Percentiles rank a stretch among this genome's conserved stretches.
Evolutionary conservation across 108 stramenopile genomes (phyloP).

Genomic region (Aurantiochytrium sp.): DNA sequence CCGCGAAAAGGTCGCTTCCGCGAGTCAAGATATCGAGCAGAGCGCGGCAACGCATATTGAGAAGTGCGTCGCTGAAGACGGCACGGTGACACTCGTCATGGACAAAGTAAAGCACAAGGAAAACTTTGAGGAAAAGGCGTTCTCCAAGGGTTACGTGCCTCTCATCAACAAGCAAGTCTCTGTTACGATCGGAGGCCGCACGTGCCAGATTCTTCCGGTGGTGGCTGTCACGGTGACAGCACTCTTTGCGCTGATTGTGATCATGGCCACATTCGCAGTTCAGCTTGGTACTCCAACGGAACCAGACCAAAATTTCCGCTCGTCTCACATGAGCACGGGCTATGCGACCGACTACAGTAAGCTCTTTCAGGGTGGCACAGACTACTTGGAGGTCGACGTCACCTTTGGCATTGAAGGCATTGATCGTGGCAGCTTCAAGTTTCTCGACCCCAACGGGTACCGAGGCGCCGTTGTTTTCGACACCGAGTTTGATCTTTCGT

Average conservation of each 20-base stretch:
- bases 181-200: neutral
- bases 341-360: neutral
- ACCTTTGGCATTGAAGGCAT: slow-evolving; percentile 28
- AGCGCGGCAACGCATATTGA: neutral
- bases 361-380: neutral
- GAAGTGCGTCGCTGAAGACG: neutral
- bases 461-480: slow-evolving; percentile 14
- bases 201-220: neutral
- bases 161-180: neutral
- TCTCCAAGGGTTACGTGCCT: slow-evolving; percentile 22
- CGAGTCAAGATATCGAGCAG: neutral
- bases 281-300: slow-evolving; percentile 22
- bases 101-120: neutral
- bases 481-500: slow-evolving; percentile 7
- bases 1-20: neutral
- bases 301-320: slow-evolving; percentile 23
- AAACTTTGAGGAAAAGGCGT: slow-evolving; percentile 11
- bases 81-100: neutral
- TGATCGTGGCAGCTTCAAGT: slow-evolving; percentile 21
- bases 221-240: neutral
- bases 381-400: neutral
- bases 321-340: slow-evolving; percentile 23
- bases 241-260: slow-evolving; percentile 11
- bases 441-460: slow-evolving; percentile 11
- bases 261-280: neutral